These are phyloP conservation scores for Auricularia sp. DNA, from an alignment of 768 basidiomycete species.

Conservation along the genomic window DNA sequence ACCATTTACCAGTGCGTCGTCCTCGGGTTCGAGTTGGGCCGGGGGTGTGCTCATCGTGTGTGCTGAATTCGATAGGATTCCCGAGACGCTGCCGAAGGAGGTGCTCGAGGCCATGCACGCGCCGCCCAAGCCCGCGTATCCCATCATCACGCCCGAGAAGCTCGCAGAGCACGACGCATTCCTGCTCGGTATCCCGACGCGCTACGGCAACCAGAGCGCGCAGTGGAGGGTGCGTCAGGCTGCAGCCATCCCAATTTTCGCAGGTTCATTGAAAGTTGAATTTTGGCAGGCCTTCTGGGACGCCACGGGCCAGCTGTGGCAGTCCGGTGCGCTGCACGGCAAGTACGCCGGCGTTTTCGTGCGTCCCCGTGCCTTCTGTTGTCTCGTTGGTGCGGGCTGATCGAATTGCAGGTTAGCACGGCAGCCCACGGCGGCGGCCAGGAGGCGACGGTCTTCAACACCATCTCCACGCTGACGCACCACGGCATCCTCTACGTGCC, in stretches of 20 bases:
- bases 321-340: conserved; percentile 46
- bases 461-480: conserved; percentile 53
- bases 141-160: conserved; percentile 45
- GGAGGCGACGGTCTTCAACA: conserved; percentile 41
- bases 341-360: conserved; percentile 67
- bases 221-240: conserved; percentile 67
- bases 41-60: neutral
- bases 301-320: conserved; percentile 59
- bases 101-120: conserved; percentile 61
- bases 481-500: conserved; percentile 69
- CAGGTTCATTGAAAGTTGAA: too few species aligned
- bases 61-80: conserved; percentile 34
- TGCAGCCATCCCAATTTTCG: too few species aligned
- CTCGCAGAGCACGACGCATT: conserved; percentile 58
- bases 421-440: conserved; percentile 76
- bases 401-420: conserved; percentile 34
- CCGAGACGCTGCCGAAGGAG: conserved; percentile 68
- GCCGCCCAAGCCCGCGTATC: conserved; percentile 60
- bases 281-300: conserved; percentile 59
- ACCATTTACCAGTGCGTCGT: conserved; percentile 37
- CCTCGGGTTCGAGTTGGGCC: neutral
- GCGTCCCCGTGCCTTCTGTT: neutral
- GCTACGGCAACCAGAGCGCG: conserved; percentile 70
- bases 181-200: conserved; percentile 68
- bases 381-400: neutral